Base-by-base conservation (phyloP, 306 rosid species). In the Acacia melanoxylon region DNA sequence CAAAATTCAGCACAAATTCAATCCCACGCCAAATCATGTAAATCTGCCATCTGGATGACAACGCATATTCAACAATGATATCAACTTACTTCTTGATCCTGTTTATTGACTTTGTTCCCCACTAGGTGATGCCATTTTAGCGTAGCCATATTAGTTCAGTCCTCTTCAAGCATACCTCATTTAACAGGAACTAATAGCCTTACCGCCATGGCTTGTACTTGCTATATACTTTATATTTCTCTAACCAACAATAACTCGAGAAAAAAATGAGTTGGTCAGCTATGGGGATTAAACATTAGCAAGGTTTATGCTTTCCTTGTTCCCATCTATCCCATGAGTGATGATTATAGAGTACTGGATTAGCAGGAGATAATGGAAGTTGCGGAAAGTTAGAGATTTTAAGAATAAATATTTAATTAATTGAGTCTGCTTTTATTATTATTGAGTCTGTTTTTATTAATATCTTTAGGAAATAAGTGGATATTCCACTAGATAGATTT, bases 31-130 rank as follows among this genome's bases (percentile, higher is more conserved):
- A 22, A 35, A 46, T 61, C 68, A 48, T 37, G 68, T 15, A 29
- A 81, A 65, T 54, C 35, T 27, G 19, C 65, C 13, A 22, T 49
- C 54, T 11, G 2, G 35, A 22, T 33, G 22, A 72, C 75, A 52
- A 77, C 10, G 29, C 81, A 84, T 75, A 75, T 66, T 58, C 78
- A 14, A n/a, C 5, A 74, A 59, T 58, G 44, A 76, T 48, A 76
- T 10, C 78, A 76, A 61, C 54, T 61, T 68, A 52, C n/a, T 16
- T 56, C 76, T 52, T 76, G 58, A 76, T 72, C 75, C 75, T 35
- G 49, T 68, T 68, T 19, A 37, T 5, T 10, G 27, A 37, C 45
- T 72, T 44, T 76, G 46, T 52, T 63, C 75, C 45, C 68, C 45
- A 54, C 45, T 20, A 46, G 59, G 31, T 46, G 79, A 51, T 48